Evolutionary conservation across 768 basidiomycete species (phyloP), one percentile per base, ranked within the genome.

Genomic region (Lactarius evosmus): DNA sequence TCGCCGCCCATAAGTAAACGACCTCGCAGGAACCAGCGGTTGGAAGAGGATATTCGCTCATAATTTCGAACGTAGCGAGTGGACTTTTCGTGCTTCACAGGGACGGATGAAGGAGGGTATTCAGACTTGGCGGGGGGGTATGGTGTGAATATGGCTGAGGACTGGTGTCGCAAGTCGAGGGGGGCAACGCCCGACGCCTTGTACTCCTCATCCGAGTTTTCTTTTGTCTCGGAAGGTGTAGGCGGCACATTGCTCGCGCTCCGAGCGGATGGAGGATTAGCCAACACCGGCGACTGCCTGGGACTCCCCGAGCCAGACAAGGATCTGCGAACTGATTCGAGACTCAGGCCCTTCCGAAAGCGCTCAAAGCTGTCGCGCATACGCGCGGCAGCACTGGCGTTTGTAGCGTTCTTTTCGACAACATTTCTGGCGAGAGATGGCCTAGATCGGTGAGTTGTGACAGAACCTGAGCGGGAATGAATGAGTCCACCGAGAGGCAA

Each of bases 1-100:
- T 98, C 96, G 1, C 93, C 93, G 7, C 95, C 94, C 0, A 89
- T 91, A 68, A 98, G 74, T 11, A 94, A 64, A 61, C 78, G 83
- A 0, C 95, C 95, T 1, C 78, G 67, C 60, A 89, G 77, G 72
- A 89, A 88, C 76, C 93, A 96, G 46, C 77, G 78, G 75, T 93
- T 95, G 61, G 84, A 78, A 3, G 91, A 91, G 1, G 86, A 84
- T 71, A 91, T 85, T 22, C 79, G 74, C 66, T 86, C 76, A 74
- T 88, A 87, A 58, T 85, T 84, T 36, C 83, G 82, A 57, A 83
- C 68, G 27, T 72, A 73, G 53, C 78, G 77, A 7, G 77, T 76
- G 0, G 80, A 81, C 51, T 73, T 72, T 30, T 62, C 66, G 41
- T 70, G 66, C 17, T 70, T 55, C 12, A 67, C 44, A 33, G 80